A percentile compares a stretch with the other conserved stretches of the same genome.
Conservation (phyloP, 2,329 filamentous ascomycete genomes). For the Talaromyces verruculosus region DNA sequence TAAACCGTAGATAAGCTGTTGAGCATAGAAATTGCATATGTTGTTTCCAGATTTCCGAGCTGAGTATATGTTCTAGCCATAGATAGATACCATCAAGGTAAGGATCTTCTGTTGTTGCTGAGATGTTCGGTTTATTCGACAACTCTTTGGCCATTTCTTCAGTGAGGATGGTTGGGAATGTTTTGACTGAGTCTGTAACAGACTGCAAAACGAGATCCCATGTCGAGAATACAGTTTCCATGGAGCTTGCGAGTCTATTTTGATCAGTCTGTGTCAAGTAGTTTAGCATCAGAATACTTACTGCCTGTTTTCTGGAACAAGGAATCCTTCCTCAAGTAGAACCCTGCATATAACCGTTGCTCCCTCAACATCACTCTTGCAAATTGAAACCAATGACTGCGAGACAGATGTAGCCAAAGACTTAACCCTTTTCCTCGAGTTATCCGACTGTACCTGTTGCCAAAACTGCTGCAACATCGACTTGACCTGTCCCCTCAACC, state of each 20-base stretch:
- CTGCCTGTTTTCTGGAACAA: conserved; percentile 32
- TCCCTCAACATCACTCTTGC: conserved; percentile 26
- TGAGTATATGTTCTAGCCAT: conserved; percentile 53
- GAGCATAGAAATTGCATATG: conserved; percentile 31
- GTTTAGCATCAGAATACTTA: conserved; percentile 25
- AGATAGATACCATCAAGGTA: conserved; percentile 46
- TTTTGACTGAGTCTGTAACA: conserved; percentile 35
- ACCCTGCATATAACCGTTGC: conserved; percentile 27
- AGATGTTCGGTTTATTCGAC: conserved; percentile 23
- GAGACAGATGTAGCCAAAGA: conserved; percentile 27
- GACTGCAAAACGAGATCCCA: conserved; percentile 41
- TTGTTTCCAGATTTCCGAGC: conserved; percentile 39
- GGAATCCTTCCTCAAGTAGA: conserved; percentile 30
- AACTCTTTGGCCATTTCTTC: conserved; percentile 42
- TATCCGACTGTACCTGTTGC: not conserved
- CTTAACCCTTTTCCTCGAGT: conserved; percentile 32
- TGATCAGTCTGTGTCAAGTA: conserved; percentile 22
- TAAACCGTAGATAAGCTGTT: conserved; percentile 34
- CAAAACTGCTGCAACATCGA: conserved; percentile 3
- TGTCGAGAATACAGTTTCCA: conserved; percentile 32
- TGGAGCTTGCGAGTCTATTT: conserved; percentile 26
- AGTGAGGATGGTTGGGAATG: conserved; percentile 42
- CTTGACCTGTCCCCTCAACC: not conserved
- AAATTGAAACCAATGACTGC: conserved; percentile 32
- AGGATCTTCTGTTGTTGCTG: conserved; percentile 27